A percentile compares a stretch with the other conserved stretches of the same genome.
These are phyloP conservation scores for Bryoerythrophyllum caledonicum DNA, from an alignment of 225 moss, liverwort and hornwort species.

Conservation along the genomic window DNA sequence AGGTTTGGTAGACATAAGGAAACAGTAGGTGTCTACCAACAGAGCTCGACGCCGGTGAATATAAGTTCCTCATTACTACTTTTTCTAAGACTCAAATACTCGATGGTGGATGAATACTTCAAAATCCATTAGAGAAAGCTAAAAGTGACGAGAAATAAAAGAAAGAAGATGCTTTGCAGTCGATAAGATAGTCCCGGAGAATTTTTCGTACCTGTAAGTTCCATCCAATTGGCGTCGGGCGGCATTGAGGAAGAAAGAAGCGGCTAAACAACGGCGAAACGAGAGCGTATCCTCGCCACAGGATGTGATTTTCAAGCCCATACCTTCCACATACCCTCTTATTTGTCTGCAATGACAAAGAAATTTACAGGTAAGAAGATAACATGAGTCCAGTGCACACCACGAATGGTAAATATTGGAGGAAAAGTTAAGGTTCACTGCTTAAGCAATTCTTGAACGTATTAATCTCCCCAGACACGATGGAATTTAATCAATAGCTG, in stretches of 20 bases:
- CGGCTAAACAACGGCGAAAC: constrained; percentile 82
- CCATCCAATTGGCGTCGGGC: constrained; percentile 90
- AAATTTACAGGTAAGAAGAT: constrained; percentile 6
- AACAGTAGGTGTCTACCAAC: constrained; percentile 9
- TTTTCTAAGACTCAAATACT: background rate
- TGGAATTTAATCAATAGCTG: background rate
- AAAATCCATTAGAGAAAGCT: background rate
- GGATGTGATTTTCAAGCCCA: constrained; percentile 69
- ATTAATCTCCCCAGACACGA: constrained; percentile 2
- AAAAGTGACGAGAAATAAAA: background rate
- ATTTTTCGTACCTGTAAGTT: constrained; percentile 67
- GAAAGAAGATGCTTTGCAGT: background rate
- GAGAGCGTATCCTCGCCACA: constrained; percentile 79
- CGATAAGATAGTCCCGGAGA: background rate
- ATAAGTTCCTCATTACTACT: background rate
- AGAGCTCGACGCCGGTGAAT: background rate
- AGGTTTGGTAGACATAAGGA: background rate
- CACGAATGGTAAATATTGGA: background rate
- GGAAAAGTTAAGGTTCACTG: background rate
- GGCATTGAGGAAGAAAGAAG: constrained; percentile 90
- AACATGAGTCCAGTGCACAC: constrained; percentile 5
- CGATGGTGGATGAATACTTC: background rate
- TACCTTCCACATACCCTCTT: constrained; percentile 73
- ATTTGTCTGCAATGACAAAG: constrained; percentile 65
- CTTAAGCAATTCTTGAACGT: too few species aligned